phyloP scores from a whole-genome alignment of 108 stramenopile species.

The Schizochytrium sp. region DNA sequence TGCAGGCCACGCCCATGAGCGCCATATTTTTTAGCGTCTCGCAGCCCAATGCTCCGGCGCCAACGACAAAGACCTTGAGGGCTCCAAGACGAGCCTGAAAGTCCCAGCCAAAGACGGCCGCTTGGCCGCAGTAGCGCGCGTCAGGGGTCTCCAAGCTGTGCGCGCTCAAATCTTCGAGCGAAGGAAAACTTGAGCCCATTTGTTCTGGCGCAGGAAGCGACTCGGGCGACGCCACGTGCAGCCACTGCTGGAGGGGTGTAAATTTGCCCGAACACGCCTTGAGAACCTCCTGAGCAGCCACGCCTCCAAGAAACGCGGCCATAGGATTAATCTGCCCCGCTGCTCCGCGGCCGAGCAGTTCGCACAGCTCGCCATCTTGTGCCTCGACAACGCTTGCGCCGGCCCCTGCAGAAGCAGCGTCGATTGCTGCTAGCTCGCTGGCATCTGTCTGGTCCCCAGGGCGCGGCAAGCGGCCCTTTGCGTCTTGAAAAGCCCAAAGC shows the following conservation, averaged over 20 bases:
- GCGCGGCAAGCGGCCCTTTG: neutral
- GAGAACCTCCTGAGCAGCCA: slow-evolving; percentile 26
- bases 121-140: neutral
- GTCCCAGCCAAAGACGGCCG: slow-evolving; percentile 9
- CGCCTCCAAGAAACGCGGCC: slow-evolving; percentile 12
- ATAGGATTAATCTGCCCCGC: neutral
- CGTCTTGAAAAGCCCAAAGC: neutral
- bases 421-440: neutral
- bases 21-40: slow-evolving; percentile 36
- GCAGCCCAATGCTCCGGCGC: slow-evolving; percentile 34
- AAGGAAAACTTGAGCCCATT: neutral
- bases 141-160: neutral
- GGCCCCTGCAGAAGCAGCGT: neutral
- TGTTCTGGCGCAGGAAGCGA: neutral
- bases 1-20: slow-evolving; percentile 16
- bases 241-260: slow-evolving; percentile 21
- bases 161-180: neutral
- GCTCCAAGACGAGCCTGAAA: neutral
- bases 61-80: slow-evolving; percentile 23
- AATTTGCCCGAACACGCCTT: slow-evolving; percentile 14
- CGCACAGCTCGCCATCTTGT: neutral
- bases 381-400: neutral
- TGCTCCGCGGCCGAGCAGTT: neutral
- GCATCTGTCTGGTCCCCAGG: slow-evolving; percentile 9
- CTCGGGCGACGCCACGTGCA: slow-evolving; percentile 20